These are phyloP conservation scores for Moesziomyces parantarcticus DNA, from an alignment of 1,284 basidiomycete species.

Conservation along the genomic window DNA sequence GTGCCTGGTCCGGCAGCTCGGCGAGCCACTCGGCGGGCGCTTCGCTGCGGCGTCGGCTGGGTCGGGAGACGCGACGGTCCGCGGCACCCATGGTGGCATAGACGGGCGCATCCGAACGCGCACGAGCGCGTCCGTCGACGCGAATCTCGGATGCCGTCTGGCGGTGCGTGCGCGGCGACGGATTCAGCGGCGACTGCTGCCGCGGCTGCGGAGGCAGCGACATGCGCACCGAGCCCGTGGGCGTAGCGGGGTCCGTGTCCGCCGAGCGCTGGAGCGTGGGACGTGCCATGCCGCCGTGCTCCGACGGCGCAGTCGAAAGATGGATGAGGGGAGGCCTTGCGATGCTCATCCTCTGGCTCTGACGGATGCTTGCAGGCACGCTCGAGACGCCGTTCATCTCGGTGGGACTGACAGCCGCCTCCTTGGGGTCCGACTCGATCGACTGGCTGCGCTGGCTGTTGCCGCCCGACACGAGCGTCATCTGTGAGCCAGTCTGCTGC, in stretches of 20 bases:
- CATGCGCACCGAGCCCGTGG: constrained; percentile 20
- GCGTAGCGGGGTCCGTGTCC: constrained; percentile 24
- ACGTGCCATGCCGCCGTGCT: constrained; percentile 4
- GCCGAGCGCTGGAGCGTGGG: constrained; percentile 19
- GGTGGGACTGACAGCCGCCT: not conserved
- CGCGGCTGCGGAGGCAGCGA: constrained; percentile 22
- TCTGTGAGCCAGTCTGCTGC: constrained; percentile 19
- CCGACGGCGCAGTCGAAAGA: constrained; percentile 29
- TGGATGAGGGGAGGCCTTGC: constrained; percentile 31
- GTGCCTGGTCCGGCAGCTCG: constrained; percentile 14
- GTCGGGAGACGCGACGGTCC: constrained; percentile 6
- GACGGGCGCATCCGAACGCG: constrained; percentile 18
- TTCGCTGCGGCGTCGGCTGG: constrained; percentile 24
- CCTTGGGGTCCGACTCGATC: constrained; percentile 17
- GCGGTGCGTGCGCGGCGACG: constrained; percentile 11
- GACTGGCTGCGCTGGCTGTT: constrained; percentile 31
- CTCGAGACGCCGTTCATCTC: not conserved
- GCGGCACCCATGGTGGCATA: constrained; percentile 13
- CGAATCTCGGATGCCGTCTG: constrained; percentile 19
- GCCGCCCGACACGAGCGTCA: constrained; percentile 23
- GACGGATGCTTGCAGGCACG: constrained; percentile 22
- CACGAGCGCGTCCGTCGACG: constrained; percentile 5
- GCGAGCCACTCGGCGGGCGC: constrained; percentile 36
- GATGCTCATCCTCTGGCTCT: constrained; percentile 32
- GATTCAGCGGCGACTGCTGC: constrained; percentile 32